These are phyloP conservation scores for Harringtonia aguacate DNA, from an alignment of 2,329 filamentous ascomycete species.

Conservation along the genomic window DNA sequence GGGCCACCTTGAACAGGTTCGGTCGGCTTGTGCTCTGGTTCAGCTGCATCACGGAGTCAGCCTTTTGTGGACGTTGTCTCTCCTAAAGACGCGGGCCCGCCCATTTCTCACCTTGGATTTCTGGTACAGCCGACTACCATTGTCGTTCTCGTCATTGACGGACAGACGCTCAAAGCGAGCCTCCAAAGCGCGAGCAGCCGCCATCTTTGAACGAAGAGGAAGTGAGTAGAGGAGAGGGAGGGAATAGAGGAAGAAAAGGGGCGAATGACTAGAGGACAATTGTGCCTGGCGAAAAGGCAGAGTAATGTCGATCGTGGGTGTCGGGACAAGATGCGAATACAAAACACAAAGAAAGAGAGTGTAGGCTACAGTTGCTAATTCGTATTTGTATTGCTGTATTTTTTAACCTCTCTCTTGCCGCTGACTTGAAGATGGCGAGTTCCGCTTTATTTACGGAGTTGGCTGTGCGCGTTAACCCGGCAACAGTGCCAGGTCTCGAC, in stretches of 20 bases:
- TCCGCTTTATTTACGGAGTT: background rate
- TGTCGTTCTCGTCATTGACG: constrained; percentile 80
- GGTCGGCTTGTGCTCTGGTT: constrained; percentile 52
- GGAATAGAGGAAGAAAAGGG: background rate
- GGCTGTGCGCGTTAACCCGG: constrained; percentile 2
- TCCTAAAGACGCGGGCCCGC: too few relatives aligned
- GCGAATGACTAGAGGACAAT: background rate
- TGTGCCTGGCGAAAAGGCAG: too few relatives aligned
- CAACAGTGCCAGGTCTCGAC: too few relatives aligned
- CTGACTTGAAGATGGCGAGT: background rate
- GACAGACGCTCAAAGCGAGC: constrained; percentile 82
- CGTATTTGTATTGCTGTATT: too few relatives aligned
- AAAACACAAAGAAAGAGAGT: background rate
- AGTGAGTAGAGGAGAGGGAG: background rate
- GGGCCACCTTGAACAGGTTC: constrained; percentile 75
- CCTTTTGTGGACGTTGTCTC: too few relatives aligned
- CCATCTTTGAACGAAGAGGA: constrained; percentile 37
- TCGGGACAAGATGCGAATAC: too few relatives aligned
- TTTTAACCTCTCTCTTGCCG: too few relatives aligned
- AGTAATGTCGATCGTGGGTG: too few relatives aligned
- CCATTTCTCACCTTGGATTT: constrained; percentile 60
- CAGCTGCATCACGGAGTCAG: constrained; percentile 29
- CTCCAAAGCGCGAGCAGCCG: constrained; percentile 63
- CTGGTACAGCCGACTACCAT: constrained; percentile 44
- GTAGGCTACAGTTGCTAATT: too few relatives aligned